A percentile compares a stretch with the other conserved stretches of the same genome.
phyloP scores from a whole-genome alignment of 768 basidiomycete species.

The Antrodiella citrinella region DNA sequence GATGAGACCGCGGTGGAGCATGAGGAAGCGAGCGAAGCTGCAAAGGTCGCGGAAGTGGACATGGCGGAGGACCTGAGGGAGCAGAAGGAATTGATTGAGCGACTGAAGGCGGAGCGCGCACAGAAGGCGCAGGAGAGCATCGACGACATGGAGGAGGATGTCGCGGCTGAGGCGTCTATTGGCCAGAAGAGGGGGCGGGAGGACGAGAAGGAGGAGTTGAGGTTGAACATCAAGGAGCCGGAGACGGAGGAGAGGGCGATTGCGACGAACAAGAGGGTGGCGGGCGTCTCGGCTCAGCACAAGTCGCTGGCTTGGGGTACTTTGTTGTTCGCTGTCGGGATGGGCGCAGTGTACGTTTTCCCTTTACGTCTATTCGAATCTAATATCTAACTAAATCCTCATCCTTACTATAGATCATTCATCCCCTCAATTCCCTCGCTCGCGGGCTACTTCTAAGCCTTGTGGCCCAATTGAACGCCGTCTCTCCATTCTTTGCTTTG shows the following conservation, averaged over 20 bases:
- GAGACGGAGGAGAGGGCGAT: conserved; percentile 47
- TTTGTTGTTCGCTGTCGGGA: conserved; percentile 74
- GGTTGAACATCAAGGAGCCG: conserved; percentile 65
- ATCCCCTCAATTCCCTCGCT: no score
- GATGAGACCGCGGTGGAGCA: conserved; percentile 47
- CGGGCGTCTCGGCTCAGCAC: conserved; percentile 51
- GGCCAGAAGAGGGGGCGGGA: conserved; percentile 45
- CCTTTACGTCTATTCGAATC: no score
- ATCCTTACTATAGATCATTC: no score
- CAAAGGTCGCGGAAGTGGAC: conserved; percentile 45
- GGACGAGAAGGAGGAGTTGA: conserved; percentile 41
- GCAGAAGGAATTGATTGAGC: conserved; percentile 68
- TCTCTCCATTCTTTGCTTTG: no score
- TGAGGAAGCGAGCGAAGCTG: conserved; percentile 52
- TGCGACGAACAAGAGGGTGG: conserved; percentile 56
- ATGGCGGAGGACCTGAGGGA: conserved; percentile 67
- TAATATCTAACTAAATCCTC: no score
- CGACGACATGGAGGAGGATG: conserved; percentile 31
- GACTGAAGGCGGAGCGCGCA: conserved; percentile 57
- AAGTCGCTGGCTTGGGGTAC: conserved; percentile 81
- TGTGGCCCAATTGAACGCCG: no score
- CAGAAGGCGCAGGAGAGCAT: conserved; percentile 18
- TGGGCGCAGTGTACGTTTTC: conserved; percentile 69
- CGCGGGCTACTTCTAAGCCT: no score
- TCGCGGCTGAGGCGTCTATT: conserved; percentile 17